Conservation (phyloP, 2,329 filamentous ascomycete species). For the Aspergillus aculeatus region DNA sequence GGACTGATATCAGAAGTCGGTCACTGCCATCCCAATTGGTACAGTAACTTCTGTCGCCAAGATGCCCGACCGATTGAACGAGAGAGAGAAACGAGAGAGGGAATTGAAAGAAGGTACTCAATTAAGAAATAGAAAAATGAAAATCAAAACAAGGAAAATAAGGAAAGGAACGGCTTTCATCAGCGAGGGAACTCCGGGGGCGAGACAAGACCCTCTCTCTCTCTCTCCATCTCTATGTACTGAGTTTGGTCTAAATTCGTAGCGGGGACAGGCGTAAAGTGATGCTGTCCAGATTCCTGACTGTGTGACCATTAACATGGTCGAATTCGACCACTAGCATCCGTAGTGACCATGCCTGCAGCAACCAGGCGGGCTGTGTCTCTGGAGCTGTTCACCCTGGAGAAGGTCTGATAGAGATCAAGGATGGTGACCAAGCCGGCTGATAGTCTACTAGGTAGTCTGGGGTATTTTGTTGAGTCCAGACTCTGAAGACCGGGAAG, state of each 20-base stretch:
- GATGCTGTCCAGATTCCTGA: not conserved
- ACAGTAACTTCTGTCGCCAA: not conserved
- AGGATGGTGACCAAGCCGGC: not conserved
- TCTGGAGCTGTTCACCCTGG: not conserved
- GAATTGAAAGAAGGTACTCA: too few species aligned
- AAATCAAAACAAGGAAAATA: too few species aligned
- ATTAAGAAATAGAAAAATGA: too few species aligned
- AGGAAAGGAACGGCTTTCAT: not conserved
- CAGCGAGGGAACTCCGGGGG: not conserved
- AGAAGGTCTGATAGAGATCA: not conserved
- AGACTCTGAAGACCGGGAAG: not conserved
- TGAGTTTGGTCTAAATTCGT: not conserved
- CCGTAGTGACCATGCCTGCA: not conserved
- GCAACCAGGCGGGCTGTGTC: not conserved
- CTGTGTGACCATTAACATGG: not conserved
- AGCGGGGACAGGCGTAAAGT: not conserved
- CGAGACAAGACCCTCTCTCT: too few species aligned
- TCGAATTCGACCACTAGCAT: not conserved
- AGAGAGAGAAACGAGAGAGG: not conserved
- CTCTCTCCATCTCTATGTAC: not conserved
- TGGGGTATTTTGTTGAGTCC: slow-evolving; percentile 1
- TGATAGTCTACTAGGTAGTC: not conserved
- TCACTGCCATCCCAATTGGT: not conserved
- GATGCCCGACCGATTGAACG: not conserved
- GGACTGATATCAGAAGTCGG: not conserved